phyloP scores from a whole-genome alignment of 441 rosid genomes.

The Populus hybrid region DNA sequence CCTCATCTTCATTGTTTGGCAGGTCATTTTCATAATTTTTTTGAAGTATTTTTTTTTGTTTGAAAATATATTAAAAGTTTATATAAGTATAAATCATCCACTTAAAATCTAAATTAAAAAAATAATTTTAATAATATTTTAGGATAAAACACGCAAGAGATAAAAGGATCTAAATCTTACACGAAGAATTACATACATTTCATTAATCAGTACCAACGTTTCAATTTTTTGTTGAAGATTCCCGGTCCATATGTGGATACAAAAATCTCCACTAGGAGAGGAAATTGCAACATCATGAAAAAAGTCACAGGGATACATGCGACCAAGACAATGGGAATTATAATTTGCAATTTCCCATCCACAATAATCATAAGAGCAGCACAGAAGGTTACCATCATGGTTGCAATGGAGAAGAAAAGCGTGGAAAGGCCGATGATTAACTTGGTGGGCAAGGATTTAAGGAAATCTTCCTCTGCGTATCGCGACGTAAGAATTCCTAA shows the following conservation, averaged over 20 bases:
- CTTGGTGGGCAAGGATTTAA: neutral
- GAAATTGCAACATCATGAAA: slow-evolving; percentile 37
- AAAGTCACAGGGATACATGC: slow-evolving; percentile 38
- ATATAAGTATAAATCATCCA: too few relatives aligned
- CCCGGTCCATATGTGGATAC: neutral
- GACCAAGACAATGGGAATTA: slow-evolving; percentile 22
- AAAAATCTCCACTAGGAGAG: slow-evolving; percentile 25
- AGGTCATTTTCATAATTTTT: too few relatives aligned
- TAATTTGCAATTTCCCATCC: slow-evolving; percentile 15
- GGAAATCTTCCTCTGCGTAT: neutral
- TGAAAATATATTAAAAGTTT: too few relatives aligned
- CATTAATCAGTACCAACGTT: neutral
- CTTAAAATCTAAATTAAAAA: too few relatives aligned
- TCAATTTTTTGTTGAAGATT: neutral
- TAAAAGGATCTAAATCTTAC: too few relatives aligned
- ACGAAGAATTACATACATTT: neutral
- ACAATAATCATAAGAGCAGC: slow-evolving; percentile 35
- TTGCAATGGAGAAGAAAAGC: slow-evolving; percentile 27
- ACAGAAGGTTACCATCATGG: slow-evolving; percentile 48
- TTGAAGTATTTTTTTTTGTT: too few relatives aligned
- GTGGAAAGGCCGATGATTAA: neutral
- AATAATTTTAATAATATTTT: too few relatives aligned
- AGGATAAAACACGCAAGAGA: neutral
- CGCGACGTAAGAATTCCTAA: neutral
- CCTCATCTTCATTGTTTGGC: too few relatives aligned